Conservation (phyloP, 805 yeast genomes). For the Myxozyma vanderwaltii region DNA sequence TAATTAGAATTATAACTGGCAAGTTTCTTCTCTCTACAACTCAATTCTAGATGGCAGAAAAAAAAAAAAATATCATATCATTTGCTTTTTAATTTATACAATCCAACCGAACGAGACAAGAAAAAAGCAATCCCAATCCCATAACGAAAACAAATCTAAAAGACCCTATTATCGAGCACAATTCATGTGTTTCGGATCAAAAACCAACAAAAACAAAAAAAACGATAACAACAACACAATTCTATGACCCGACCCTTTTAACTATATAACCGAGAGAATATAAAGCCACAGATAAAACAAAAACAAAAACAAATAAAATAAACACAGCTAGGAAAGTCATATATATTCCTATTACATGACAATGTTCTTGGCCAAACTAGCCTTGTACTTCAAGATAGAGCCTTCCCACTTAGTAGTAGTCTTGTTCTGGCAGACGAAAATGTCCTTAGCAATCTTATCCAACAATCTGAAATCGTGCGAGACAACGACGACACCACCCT, state of each 20-base stretch:
- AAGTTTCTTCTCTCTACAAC: no score
- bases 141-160: conserved; percentile 2
- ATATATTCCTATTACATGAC: conserved; percentile 46
- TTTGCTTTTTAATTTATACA: background rate
- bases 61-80: background rate
- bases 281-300: background rate
- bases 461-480: conserved; percentile 98
- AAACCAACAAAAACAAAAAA: background rate
- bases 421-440: conserved; percentile 92
- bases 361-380: conserved; percentile 88
- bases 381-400: conserved; percentile 85
- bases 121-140: conserved; percentile 7
- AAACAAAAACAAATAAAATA: background rate
- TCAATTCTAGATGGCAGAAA: background rate
- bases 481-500: conserved; percentile 98
- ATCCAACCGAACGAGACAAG: background rate
- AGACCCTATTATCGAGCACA: background rate
- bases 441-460: conserved; percentile 96
- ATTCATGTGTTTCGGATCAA: background rate
- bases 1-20: no score
- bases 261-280: background rate
- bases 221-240: background rate
- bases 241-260: background rate
- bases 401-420: conserved; percentile 98
- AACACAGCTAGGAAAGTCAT: background rate